A percentile compares a stretch with the other conserved stretches of the same genome.
Conservation (phyloP, 129 eudicot genomes). For the Helianthus tuberosus region DNA sequence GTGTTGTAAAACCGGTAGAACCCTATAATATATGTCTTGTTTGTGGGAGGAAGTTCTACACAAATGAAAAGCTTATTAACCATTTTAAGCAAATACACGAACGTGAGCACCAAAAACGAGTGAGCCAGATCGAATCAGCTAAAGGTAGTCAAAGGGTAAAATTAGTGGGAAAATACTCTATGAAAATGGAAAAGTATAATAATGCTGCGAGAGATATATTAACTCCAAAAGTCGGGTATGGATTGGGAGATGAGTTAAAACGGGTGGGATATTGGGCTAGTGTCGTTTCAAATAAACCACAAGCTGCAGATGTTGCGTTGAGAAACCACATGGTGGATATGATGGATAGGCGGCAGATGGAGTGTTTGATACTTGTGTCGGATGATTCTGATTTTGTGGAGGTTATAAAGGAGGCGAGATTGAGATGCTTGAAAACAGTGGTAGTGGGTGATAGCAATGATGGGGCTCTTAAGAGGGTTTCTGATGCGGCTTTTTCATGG, state of each 20-base stretch:
- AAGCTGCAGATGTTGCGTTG: conserved; percentile 65
- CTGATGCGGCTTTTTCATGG: conserved; percentile 86
- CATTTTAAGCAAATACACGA: conserved; percentile 88
- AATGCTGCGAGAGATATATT: conserved; percentile 66
- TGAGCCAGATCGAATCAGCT: conserved; percentile 71
- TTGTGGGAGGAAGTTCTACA: conserved; percentile 78
- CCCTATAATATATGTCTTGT: conserved; percentile 60
- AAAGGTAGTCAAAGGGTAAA: conserved; percentile 69
- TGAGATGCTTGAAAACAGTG: conserved; percentile 81
- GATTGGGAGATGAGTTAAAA: conserved; percentile 77
- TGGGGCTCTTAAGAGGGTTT: conserved; percentile 64
- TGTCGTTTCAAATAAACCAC: conserved; percentile 67
- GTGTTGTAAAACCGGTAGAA: conserved; percentile 52
- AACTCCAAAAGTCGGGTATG: conserved; percentile 71
- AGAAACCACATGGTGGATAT: conserved; percentile 67
- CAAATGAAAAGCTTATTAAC: conserved; percentile 56
- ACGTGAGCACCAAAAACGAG: conserved; percentile 66
- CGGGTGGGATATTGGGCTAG: conserved; percentile 84
- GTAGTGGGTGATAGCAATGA: conserved; percentile 73
- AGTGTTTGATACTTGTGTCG: conserved; percentile 76
- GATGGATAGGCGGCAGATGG: conserved; percentile 61
- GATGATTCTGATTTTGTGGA: conserved; percentile 78
- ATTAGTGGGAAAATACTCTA: conserved; percentile 57
- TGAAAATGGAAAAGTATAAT: conserved; percentile 77
- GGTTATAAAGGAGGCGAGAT: conserved; percentile 68